Evolutionary conservation across 2,329 filamentous ascomycete genomes (phyloP), one percentile per base, ranked within the genome.

Genomic region (Cladophialophora immunda): DNA sequence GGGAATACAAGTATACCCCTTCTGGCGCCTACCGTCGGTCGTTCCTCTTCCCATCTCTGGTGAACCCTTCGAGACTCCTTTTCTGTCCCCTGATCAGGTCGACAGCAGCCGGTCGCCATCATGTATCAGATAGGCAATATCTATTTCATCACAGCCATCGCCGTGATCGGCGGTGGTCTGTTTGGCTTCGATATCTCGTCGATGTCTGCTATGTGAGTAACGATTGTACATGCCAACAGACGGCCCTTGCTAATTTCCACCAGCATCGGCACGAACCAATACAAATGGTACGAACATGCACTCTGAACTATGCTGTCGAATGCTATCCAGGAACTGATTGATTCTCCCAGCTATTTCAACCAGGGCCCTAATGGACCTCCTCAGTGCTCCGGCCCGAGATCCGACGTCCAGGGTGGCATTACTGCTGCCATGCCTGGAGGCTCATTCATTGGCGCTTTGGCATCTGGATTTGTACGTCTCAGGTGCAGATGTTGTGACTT

Each of bases 371-470:
- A 15, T 69, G 77, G 90, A 89, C 53, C 89, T 85, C 65, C 64
- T 9, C 30, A 68, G 11, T 86, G 84, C 74, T 75, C 74, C 68
- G 86, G 86, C 47, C 68, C 70, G 11, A 32, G 30, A 36, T 65
- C 68, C 22, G 22, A 66, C 27, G 58, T 55, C 1, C 74, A 80
- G 73, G 79, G 79, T 63, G 78, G 75, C 54, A 92, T 92, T 76
- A 91, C 89, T 2, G 89, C 89, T 25, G 82, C 90, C 1, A 92
- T 93, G 90, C 87, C 90, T 17, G 90, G 87, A 56, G 90, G 91
- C 17, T 92, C 89, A 4, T 87, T 91, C 68, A 77, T 90, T 9
- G 90, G 86, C 61, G 85, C 87, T 65, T 77, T 89, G 50, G 65
- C 78, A 57, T 88, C 86, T 27, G 78, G 79, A 27, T 19, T 92